A percentile compares a stretch with the other conserved stretches of the same genome.
Evolutionary conservation across 2,329 filamentous ascomycete genomes (phyloP).

Genomic region (Rhinocladiella mackenziei): DNA sequence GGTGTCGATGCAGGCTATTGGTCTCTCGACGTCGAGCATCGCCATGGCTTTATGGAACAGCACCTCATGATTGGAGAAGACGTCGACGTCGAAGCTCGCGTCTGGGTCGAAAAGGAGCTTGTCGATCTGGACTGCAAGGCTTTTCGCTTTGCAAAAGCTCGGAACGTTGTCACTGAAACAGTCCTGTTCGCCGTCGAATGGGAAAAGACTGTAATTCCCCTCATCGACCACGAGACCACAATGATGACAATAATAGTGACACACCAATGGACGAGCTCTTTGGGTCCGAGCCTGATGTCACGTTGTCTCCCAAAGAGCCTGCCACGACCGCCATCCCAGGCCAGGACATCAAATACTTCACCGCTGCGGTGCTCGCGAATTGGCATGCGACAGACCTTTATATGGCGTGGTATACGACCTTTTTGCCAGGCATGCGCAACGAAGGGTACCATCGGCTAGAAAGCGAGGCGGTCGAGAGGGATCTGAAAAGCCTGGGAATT

Average conservation of each 20-base stretch:
- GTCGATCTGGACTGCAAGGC: slow-evolving; percentile 15
- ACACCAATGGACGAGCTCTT: no score
- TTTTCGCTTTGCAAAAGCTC: slow-evolving; percentile 14
- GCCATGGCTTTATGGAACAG: slow-evolving; percentile 19
- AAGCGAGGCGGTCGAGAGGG: slow-evolving; percentile 21
- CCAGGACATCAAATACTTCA: slow-evolving; percentile 18
- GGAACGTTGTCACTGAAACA: slow-evolving; percentile 5
- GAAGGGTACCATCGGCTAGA: slow-evolving; percentile 21
- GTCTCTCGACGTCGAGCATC: background rate
- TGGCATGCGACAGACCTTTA: slow-evolving; percentile 25
- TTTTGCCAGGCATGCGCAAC: slow-evolving; percentile 21
- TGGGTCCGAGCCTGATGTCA: no score
- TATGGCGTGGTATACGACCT: slow-evolving; percentile 22
- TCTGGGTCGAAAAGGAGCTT: slow-evolving; percentile 23
- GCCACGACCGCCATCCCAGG: slow-evolving; percentile 6
- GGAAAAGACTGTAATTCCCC: slow-evolving; percentile 18
- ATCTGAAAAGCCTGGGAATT: slow-evolving; percentile 10
- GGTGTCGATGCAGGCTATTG: slow-evolving; percentile 9
- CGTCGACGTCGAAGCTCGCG: slow-evolving; percentile 8
- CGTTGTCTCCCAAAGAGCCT: background rate
- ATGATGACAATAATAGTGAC: background rate
- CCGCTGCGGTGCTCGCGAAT: slow-evolving; percentile 23
- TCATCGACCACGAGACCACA: background rate
- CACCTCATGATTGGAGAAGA: slow-evolving; percentile 19
- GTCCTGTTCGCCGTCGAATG: slow-evolving; percentile 22